Conservation (phyloP, 176 grass and related monocot genomes). For the Metroxylon sagu region DNA sequence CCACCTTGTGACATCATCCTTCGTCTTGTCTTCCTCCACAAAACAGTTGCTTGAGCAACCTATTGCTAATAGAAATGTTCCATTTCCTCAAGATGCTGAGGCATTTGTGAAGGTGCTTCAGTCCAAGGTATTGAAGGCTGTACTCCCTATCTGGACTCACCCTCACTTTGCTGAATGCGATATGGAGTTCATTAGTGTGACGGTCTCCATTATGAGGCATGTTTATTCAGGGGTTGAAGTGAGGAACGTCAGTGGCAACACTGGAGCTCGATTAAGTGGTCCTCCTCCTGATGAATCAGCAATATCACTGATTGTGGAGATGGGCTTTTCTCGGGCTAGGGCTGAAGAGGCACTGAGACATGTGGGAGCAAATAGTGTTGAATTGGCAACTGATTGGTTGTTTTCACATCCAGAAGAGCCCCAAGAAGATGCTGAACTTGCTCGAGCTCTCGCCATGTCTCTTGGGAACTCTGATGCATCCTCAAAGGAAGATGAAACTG, state of each 20-base stretch:
- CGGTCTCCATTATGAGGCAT: slow-evolving; percentile 93
- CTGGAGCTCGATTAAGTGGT: slow-evolving; percentile 48
- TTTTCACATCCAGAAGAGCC: slow-evolving; percentile 95
- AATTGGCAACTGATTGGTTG: slow-evolving; percentile 95
- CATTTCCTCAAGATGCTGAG: slow-evolving; percentile 77
- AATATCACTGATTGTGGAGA: slow-evolving; percentile 93
- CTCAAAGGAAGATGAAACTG: slow-evolving; percentile 51
- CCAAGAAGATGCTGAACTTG: slow-evolving; percentile 96
- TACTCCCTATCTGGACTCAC: slow-evolving; percentile 89
- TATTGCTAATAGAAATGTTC: slow-evolving; percentile 52
- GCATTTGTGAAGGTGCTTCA: slow-evolving; percentile 85
- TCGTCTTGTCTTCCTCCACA: slow-evolving; percentile 78
- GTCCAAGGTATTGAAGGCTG: slow-evolving; percentile 78
- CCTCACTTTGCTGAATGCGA: slow-evolving; percentile 87
- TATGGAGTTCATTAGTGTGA: slow-evolving; percentile 65
- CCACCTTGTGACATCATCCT: slow-evolving; percentile 82
- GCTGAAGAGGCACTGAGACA: slow-evolving; percentile 95
- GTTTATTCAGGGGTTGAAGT: slow-evolving; percentile 90
- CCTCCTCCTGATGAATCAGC: slow-evolving; percentile 85
- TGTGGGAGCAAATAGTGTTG: slow-evolving; percentile 90
- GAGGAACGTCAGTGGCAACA: slow-evolving; percentile 39
- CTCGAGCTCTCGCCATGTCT: slow-evolving; percentile 93
- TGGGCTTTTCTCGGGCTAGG: slow-evolving; percentile 86
- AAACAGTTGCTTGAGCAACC: slow-evolving; percentile 93
- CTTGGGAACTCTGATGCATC: slow-evolving; percentile 65